Percentiles rank a stretch among this genome's conserved stretches.
These are phyloP conservation scores for Paraleonurus japonicus DNA, from an alignment of 257 asterid genomes.

Conservation along the genomic window DNA sequence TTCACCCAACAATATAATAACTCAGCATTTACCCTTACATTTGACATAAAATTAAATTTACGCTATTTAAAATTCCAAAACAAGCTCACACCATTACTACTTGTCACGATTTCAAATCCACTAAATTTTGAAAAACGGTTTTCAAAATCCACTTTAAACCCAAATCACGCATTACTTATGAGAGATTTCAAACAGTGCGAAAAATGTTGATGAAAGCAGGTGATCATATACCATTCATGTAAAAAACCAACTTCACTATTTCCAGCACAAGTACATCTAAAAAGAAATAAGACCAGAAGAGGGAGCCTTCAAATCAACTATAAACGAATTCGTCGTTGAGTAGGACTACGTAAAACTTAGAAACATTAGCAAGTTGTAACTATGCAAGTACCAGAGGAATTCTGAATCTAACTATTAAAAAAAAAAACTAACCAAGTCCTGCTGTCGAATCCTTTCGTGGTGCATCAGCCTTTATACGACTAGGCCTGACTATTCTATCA, in stretches of 20 bases:
- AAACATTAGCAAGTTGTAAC: background rate
- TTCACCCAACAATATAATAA: too few relatives aligned
- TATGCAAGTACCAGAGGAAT: background rate
- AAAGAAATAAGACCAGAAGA: slow-evolving; percentile 7
- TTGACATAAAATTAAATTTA: too few relatives aligned
- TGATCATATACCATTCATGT: background rate
- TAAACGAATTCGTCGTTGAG: background rate
- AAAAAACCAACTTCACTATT: background rate
- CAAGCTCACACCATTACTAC: too few relatives aligned
- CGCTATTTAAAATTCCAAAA: too few relatives aligned
- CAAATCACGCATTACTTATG: too few relatives aligned
- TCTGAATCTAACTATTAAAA: background rate
- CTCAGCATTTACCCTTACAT: background rate
- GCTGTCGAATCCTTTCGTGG: slow-evolving; percentile 27
- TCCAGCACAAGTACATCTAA: background rate
- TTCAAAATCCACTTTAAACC: background rate
- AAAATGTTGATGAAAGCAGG: too few relatives aligned
- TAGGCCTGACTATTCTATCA: slow-evolving; percentile 73
- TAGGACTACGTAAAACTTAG: background rate
- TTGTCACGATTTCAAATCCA: too few relatives aligned
- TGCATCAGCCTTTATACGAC: slow-evolving; percentile 39
- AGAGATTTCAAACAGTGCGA: too few relatives aligned
- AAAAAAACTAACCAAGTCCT: slow-evolving; percentile 29
- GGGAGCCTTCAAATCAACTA: background rate
- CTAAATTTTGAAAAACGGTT: too few relatives aligned